A percentile compares a stretch with the other conserved stretches of the same genome.
phyloP scores from a whole-genome alignment of 2,329 filamentous ascomycete genomes.

The Penicillium sp. region DNA sequence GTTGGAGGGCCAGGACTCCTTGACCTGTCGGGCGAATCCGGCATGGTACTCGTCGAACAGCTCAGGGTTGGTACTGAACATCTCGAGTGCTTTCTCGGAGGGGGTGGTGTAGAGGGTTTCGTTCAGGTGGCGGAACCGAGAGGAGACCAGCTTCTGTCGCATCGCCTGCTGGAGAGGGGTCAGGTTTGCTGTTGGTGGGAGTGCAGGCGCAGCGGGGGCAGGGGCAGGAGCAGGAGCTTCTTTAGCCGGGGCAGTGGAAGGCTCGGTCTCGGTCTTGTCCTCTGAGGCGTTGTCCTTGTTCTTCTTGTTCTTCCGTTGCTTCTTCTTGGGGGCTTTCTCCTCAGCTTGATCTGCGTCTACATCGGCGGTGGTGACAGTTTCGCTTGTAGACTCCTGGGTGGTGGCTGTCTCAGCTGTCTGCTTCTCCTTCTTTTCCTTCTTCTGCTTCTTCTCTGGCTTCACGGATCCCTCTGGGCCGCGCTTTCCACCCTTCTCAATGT shows the following conservation, averaged over 20 bases:
- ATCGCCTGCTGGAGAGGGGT: conserved; percentile 92
- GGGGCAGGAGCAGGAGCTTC: conserved; percentile 11
- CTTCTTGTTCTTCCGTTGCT: conserved; percentile 34
- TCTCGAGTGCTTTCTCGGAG: conserved; percentile 74
- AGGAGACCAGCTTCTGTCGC: conserved; percentile 90
- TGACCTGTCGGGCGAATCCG: conserved; percentile 92
- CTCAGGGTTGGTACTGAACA: conserved; percentile 82
- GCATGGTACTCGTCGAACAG: conserved; percentile 97
- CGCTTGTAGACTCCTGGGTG: conserved; percentile 20
- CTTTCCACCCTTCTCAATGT: conserved; percentile 61
- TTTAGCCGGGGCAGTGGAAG: conserved; percentile 10
- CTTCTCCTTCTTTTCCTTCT: conserved; percentile 30
- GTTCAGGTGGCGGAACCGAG: conserved; percentile 95
- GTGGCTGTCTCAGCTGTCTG: conserved; percentile 22
- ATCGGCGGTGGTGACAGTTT: conserved; percentile 5
- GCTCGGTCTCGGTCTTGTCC: conserved; percentile 21
- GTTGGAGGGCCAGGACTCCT: conserved; percentile 88
- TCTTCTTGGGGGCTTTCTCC: conserved; percentile 24
- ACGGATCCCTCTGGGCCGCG: conserved; percentile 29
- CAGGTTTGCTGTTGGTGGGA: conserved; percentile 59
- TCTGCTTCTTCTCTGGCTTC: conserved; percentile 30
- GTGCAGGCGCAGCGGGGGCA: conserved; percentile 21
- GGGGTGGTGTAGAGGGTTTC: conserved; percentile 93
- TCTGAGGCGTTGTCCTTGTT: conserved; percentile 29
- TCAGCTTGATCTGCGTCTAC: conserved; percentile 27